These are phyloP conservation scores for Trichoderma gracile DNA, from an alignment of 2,329 filamentous ascomycete species.

Conservation along the genomic window DNA sequence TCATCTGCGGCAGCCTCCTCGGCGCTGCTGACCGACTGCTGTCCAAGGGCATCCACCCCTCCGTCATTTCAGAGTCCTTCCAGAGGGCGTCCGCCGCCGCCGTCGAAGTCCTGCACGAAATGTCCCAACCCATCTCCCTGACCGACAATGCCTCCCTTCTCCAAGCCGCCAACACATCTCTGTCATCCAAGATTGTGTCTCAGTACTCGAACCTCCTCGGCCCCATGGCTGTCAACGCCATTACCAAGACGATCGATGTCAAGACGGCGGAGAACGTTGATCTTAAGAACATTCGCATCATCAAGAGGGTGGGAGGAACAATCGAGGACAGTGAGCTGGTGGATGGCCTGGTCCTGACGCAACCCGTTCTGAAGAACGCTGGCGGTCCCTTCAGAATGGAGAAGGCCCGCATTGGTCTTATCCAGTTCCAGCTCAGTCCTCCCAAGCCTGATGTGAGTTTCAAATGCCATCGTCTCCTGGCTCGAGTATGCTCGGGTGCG, in stretches of 20 bases:
- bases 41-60: conserved; percentile 92
- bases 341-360: conserved; percentile 88
- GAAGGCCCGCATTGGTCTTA: conserved; percentile 94
- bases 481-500: conserved; percentile 27
- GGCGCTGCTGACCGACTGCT: conserved; percentile 91
- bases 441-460: conserved; percentile 89
- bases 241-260: conserved; percentile 91
- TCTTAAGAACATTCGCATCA: conserved; percentile 90
- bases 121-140: conserved; percentile 91
- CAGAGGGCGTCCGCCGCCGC: conserved; percentile 89
- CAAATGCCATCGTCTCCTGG: not conserved
- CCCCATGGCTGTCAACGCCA: conserved; percentile 97
- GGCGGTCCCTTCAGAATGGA: conserved; percentile 91
- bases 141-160: conserved; percentile 86
- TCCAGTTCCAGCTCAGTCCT: conserved; percentile 97
- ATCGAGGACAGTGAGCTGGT: conserved; percentile 98
- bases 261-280: conserved; percentile 97
- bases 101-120: conserved; percentile 86
- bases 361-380: conserved; percentile 89
- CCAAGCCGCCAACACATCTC: conserved; percentile 93
- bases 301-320: conserved; percentile 97
- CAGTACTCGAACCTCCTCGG: conserved; percentile 93
- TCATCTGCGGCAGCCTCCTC: conserved; percentile 92
- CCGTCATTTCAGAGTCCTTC: conserved; percentile 96
- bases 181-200: conserved; percentile 98